A percentile compares a stretch with the other conserved stretches of the same genome.
phyloP scores from a whole-genome alignment of 2,329 filamentous ascomycete species.

The Apiospora koreana region DNA sequence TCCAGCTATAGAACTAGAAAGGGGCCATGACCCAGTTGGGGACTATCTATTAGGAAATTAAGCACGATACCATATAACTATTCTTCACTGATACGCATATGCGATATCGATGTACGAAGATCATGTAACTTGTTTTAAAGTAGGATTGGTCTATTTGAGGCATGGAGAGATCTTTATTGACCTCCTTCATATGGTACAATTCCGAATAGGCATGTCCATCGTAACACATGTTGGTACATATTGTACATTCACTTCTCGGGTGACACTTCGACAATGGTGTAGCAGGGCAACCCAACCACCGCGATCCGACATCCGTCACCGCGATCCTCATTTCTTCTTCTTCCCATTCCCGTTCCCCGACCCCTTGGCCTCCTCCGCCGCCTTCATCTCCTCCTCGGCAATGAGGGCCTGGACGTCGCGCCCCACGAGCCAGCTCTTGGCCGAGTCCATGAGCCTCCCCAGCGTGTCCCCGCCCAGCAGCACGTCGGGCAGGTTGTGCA shows the following conservation, averaged over 20 bases:
- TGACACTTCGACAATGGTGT: not conserved
- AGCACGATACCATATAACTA: not conserved
- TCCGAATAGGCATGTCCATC: not conserved
- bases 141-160: not conserved
- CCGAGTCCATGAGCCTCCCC: conserved; percentile 76
- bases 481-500: conserved; percentile 80
- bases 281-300: not conserved
- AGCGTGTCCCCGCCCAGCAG: conserved; percentile 72
- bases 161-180: not conserved
- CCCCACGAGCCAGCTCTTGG: conserved; percentile 73
- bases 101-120: no score
- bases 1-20: not conserved
- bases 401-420: conserved; percentile 74
- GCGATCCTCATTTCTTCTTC: conserved; percentile 20
- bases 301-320: not conserved
- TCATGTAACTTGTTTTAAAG: not conserved
- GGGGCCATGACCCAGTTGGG: not conserved
- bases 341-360: not conserved
- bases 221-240: not conserved
- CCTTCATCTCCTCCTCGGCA: conserved; percentile 57
- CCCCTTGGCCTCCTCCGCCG: conserved; percentile 21
- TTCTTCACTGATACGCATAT: fast-evolving
- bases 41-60: not conserved
- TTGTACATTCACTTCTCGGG: not conserved
- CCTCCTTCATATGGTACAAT: not conserved